A percentile compares a stretch with the other conserved stretches of the same genome.
Evolutionary conservation across 768 basidiomycete genomes (phyloP).

Genomic region (Ephemerocybe angulata): DNA sequence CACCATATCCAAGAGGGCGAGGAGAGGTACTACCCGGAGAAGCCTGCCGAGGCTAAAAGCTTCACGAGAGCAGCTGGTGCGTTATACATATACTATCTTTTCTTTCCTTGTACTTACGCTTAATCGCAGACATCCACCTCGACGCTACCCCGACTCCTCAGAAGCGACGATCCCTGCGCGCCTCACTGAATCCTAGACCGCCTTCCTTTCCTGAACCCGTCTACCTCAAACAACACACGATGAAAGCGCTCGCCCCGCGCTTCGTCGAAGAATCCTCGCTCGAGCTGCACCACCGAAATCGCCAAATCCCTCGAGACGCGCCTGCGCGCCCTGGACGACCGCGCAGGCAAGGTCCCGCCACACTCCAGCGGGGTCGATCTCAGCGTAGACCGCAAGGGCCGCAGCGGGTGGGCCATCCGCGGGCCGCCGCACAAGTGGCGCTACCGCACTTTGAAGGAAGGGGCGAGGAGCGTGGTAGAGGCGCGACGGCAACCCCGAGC

Average conservation of each 20-base stretch:
- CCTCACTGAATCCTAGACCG: conserved; percentile 55
- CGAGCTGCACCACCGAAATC: conserved; percentile 72
- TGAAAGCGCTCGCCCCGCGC: conserved; percentile 72
- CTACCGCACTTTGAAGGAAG: conserved; percentile 66
- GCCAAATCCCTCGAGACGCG: conserved; percentile 63
- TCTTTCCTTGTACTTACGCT: too few relatives aligned
- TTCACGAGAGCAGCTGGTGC: conserved; percentile 91
- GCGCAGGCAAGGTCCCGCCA: conserved; percentile 53
- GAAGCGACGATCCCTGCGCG: conserved; percentile 49
- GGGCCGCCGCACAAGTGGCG: conserved; percentile 96
- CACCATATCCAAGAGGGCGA: conserved; percentile 90
- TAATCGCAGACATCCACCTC: conserved; percentile 58
- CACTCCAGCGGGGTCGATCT: conserved; percentile 57
- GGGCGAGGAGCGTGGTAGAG: conserved; percentile 30
- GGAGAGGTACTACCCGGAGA: conserved; percentile 70
- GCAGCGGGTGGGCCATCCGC: conserved; percentile 75
- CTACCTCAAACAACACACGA: conserved; percentile 80
- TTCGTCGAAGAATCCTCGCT: conserved; percentile 87
- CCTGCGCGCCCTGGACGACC: conserved; percentile 61
- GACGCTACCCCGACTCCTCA: conserved; percentile 46
- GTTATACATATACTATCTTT: too few relatives aligned
- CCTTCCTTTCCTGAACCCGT: conserved; percentile 91
- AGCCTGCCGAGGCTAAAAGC: conserved; percentile 54
- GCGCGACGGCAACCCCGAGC: conserved; percentile 50
- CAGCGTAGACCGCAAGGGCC: too few relatives aligned